Conservation (phyloP, 345 rosid species). For the Odontarrhena argentea region DNA sequence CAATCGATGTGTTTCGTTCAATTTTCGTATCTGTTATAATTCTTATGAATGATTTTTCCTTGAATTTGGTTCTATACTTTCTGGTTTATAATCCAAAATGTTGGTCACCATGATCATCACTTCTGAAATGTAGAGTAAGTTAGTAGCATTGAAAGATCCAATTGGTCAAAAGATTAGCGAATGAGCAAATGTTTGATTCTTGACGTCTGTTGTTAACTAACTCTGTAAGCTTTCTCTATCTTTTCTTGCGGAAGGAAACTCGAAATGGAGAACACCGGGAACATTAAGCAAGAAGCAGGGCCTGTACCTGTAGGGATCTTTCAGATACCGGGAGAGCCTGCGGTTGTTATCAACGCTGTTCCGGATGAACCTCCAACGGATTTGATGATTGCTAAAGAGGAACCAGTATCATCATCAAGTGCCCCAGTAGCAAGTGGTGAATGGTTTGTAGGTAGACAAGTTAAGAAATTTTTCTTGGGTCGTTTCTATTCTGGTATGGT, state of each 20-base stretch:
- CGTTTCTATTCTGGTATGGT: slow-evolving; percentile 58
- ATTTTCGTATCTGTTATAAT: neutral
- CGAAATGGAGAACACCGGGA: slow-evolving; percentile 40
- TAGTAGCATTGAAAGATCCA: neutral
- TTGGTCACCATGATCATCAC: slow-evolving; percentile 1
- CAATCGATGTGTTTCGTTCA: slow-evolving; percentile 1
- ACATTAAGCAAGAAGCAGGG: slow-evolving; percentile 39
- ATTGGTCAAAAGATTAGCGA: neutral
- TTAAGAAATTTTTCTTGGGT: slow-evolving; percentile 58
- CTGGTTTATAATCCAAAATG: too few species aligned
- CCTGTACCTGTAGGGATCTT: slow-evolving; percentile 44
- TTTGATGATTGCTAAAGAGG: slow-evolving; percentile 24
- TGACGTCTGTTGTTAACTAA: slow-evolving; percentile 4
- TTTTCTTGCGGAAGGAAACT: slow-evolving; percentile 26
- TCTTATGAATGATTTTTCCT: neutral
- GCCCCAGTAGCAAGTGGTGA: slow-evolving; percentile 57
- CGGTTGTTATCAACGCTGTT: slow-evolving; percentile 73
- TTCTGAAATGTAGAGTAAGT: neutral
- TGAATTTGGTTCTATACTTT: neutral
- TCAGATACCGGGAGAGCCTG: slow-evolving; percentile 78
- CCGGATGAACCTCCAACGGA: slow-evolving; percentile 46
- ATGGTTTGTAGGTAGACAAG: slow-evolving; percentile 88
- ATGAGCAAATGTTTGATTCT: slow-evolving; percentile 20
- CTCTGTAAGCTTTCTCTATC: neutral
- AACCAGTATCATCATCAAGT: slow-evolving; percentile 41